A percentile compares a stretch with the other conserved stretches of the same genome.
Conservation (phyloP, 1,284 basidiomycete genomes). For the Afroboletus lepidellus region DNA sequence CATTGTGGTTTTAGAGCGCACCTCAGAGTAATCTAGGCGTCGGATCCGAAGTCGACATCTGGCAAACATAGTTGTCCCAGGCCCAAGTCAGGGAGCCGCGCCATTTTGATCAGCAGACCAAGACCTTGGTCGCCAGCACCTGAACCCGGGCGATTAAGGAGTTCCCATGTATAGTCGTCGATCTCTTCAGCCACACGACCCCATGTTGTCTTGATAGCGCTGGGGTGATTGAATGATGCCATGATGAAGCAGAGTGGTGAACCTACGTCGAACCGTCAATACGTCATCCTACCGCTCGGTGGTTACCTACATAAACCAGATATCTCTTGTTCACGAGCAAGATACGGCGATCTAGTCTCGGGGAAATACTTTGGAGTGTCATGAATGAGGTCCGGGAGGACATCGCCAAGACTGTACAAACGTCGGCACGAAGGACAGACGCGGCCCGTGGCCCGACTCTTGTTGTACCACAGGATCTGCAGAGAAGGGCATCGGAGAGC, state of each 20-base stretch:
- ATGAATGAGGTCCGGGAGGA: slow-evolving; percentile 49
- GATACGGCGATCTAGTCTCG: slow-evolving; percentile 40
- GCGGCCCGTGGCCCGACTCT: slow-evolving; percentile 62
- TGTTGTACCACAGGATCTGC: slow-evolving; percentile 85
- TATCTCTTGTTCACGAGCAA: slow-evolving; percentile 61
- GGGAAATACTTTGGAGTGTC: slow-evolving; percentile 27
- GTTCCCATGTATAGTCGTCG: slow-evolving; percentile 60
- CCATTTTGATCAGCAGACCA: slow-evolving; percentile 73
- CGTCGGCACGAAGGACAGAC: slow-evolving; percentile 76
- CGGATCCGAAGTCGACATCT: slow-evolving; percentile 28
- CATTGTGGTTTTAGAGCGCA: slow-evolving; percentile 5
- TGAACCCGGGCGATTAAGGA: slow-evolving; percentile 48
- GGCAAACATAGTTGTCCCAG: slow-evolving; percentile 68
- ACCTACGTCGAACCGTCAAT: slow-evolving; percentile 40
- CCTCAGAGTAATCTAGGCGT: slow-evolving; percentile 17
- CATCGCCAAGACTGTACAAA: slow-evolving; percentile 65
- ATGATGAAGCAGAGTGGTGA: slow-evolving; percentile 74
- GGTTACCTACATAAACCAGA: slow-evolving; percentile 67
- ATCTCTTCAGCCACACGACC: slow-evolving; percentile 67
- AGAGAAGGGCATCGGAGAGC: neutral
- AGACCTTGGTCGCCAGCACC: slow-evolving; percentile 48
- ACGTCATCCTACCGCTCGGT: neutral
- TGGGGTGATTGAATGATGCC: slow-evolving; percentile 63
- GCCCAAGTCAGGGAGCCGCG: slow-evolving; percentile 68
- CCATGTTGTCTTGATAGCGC: slow-evolving; percentile 66